Evolutionary conservation across 192 early-diverging fungal genomes (phyloP).

Genomic region (Coemansia furcata): DNA sequence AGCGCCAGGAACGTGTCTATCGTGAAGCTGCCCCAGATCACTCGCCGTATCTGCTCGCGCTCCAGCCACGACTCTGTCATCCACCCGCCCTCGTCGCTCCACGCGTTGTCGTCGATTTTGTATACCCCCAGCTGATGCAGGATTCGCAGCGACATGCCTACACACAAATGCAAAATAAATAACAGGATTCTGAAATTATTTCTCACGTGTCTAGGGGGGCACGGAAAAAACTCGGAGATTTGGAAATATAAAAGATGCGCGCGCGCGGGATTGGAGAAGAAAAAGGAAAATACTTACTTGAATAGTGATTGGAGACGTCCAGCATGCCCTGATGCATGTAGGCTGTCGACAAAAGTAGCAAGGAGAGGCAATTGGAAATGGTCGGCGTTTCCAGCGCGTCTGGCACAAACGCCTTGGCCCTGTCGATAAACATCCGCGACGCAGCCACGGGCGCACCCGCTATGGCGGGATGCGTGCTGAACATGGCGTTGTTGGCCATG

Average conservation of each 20-base stretch:
- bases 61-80: constrained; percentile 45
- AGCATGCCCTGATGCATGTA: constrained; percentile 44
- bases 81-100: constrained; percentile 36
- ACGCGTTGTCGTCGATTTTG: constrained; percentile 40
- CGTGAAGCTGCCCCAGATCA: constrained; percentile 44
- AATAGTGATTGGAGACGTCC: constrained; percentile 40
- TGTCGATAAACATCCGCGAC: constrained; percentile 22
- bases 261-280: too few species aligned
- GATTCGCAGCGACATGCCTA: constrained; percentile 39
- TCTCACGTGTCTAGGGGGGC: not conserved
- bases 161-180: not conserved
- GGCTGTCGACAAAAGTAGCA: constrained; percentile 30
- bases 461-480: constrained; percentile 27
- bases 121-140: constrained; percentile 46
- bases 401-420: constrained; percentile 31
- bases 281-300: constrained; percentile 52
- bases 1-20: constrained; percentile 44
- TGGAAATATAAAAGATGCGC: not conserved
- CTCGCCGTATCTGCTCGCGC: constrained; percentile 43
- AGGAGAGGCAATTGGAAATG: constrained; percentile 19
- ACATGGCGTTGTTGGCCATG: constrained; percentile 46
- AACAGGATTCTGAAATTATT: constrained; percentile 3
- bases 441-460: constrained; percentile 11
- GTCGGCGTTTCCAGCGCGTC: constrained; percentile 33
- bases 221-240: constrained; percentile 7